Evolutionary conservation across 371 early-diverging fungal genomes (phyloP).

Genomic region (Smittium culicis): DNA sequence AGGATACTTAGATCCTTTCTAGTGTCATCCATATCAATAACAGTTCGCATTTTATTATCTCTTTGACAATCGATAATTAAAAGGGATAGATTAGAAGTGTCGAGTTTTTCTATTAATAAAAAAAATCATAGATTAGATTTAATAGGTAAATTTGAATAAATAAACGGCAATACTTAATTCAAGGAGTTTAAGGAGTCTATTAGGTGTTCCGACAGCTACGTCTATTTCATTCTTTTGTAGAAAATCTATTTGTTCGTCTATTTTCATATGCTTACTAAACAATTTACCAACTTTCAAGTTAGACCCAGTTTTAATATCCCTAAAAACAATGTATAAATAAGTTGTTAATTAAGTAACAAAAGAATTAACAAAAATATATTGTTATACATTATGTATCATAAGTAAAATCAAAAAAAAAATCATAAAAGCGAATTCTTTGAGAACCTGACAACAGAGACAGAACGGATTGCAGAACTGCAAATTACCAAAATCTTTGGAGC

Average conservation of each 20-base stretch:
- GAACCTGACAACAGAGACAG: slow-evolving; percentile 43
- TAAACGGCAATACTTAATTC: slow-evolving; percentile 17
- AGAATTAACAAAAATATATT: too few species aligned
- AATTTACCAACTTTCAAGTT: slow-evolving; percentile 46
- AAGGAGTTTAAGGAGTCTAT: slow-evolving; percentile 53
- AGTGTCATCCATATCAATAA: slow-evolving; percentile 60
- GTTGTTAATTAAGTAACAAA: too few species aligned
- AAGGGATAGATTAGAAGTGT: slow-evolving; percentile 49
- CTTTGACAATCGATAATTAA: slow-evolving; percentile 55
- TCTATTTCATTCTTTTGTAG: slow-evolving; percentile 43
- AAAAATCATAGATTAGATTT: too few species aligned
- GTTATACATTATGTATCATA: too few species aligned
- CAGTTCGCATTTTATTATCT: slow-evolving; percentile 59
- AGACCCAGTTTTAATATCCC: slow-evolving; percentile 18
- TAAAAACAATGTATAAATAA: too few species aligned
- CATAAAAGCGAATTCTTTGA: slow-evolving; percentile 36
- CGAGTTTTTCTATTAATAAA: slow-evolving; percentile 29
- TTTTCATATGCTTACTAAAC: slow-evolving; percentile 74
- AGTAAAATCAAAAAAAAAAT: too few species aligned
- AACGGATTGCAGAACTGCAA: slow-evolving; percentile 58
- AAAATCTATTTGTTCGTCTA: slow-evolving; percentile 50
- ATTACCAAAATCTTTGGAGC: slow-evolving; percentile 53
- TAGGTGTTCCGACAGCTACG: slow-evolving; percentile 70
- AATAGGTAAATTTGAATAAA: not conserved
- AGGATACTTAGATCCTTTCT: slow-evolving; percentile 47